These are phyloP conservation scores for Coelastrella sp. DNA, from an alignment of 139 green algal genomes.

Conservation along the genomic window DNA sequence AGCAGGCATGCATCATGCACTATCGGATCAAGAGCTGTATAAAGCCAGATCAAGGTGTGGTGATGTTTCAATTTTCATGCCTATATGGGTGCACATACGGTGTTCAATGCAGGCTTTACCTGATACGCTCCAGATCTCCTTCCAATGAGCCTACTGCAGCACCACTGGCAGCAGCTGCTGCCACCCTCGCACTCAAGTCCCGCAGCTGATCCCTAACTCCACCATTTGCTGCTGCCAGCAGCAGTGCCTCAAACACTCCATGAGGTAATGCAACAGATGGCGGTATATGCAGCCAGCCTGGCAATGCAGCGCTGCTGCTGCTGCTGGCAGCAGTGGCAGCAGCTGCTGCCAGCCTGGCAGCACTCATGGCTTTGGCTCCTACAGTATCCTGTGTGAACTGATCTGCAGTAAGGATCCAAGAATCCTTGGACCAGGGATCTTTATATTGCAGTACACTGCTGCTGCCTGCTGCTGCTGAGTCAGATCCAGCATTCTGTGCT, in stretches of 20 bases:
- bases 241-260: slow-evolving; percentile 40
- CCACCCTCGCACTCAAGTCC: slow-evolving; percentile 10
- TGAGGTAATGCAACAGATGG: slow-evolving; percentile 42
- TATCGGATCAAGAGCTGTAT: too few species aligned
- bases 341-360: slow-evolving; percentile 6
- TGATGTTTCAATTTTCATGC: background rate
- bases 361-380: slow-evolving; percentile 26
- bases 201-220: background rate
- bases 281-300: slow-evolving; percentile 57
- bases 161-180: slow-evolving; percentile 6
- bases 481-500: background rate
- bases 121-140: slow-evolving; percentile 17
- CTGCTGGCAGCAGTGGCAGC: background rate
- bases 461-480: slow-evolving; percentile 15
- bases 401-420: background rate
- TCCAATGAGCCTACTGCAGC: background rate
- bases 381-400: background rate
- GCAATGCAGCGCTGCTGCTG: slow-evolving; percentile 43
- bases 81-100: too few species aligned
- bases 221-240: background rate
- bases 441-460: background rate
- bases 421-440: background rate
- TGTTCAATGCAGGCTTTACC: background rate
- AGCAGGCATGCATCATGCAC: too few species aligned
- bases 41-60: background rate